Evolutionary conservation across 2,329 filamentous ascomycete species (phyloP).

Genomic region (Aspergillus candidus): DNA sequence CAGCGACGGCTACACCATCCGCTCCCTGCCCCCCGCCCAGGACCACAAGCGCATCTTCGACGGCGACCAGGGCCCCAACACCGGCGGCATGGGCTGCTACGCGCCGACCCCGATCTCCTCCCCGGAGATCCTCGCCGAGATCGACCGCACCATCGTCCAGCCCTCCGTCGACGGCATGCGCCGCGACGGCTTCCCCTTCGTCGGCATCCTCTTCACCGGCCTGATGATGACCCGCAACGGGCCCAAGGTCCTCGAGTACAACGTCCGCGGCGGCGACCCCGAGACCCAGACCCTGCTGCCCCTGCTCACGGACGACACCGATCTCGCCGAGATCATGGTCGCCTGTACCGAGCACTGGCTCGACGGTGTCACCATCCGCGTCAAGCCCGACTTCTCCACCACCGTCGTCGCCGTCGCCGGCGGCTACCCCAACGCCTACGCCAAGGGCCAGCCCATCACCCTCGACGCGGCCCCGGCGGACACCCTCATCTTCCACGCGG

Average conservation of each 20-base stretch:
- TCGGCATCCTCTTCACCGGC: constrained; percentile 51
- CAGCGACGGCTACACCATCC: constrained; percentile 79
- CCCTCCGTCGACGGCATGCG: constrained; percentile 87
- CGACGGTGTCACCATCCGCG: constrained; percentile 60
- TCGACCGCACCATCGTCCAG: constrained; percentile 77
- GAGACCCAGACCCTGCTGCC: constrained; percentile 84
- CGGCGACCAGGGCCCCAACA: constrained; percentile 85
- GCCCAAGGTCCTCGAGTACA: constrained; percentile 83
- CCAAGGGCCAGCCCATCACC: constrained; percentile 64
- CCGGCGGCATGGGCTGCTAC: constrained; percentile 96
- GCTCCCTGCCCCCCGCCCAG: constrained; percentile 81
- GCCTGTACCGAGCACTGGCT: constrained; percentile 74
- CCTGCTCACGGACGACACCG: constrained; percentile 68
- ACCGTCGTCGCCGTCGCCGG: constrained; percentile 92
- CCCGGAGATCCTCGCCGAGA: constrained; percentile 65
- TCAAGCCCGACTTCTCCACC: constrained; percentile 67
- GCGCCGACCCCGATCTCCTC: constrained; percentile 79
- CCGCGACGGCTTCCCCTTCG: constrained; percentile 54
- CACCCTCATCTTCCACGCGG: constrained; percentile 85
- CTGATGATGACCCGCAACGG: constrained; percentile 82
- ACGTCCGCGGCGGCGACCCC: constrained; percentile 86
- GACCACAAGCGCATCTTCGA: constrained; percentile 96
- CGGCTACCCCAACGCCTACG: constrained; percentile 82
- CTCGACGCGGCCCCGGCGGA: constrained; percentile 50
- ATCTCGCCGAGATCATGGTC: constrained; percentile 82